Evolutionary conservation across 2,329 filamentous ascomycete genomes (phyloP).

Genomic region (Orbilia blumenaviensis): DNA sequence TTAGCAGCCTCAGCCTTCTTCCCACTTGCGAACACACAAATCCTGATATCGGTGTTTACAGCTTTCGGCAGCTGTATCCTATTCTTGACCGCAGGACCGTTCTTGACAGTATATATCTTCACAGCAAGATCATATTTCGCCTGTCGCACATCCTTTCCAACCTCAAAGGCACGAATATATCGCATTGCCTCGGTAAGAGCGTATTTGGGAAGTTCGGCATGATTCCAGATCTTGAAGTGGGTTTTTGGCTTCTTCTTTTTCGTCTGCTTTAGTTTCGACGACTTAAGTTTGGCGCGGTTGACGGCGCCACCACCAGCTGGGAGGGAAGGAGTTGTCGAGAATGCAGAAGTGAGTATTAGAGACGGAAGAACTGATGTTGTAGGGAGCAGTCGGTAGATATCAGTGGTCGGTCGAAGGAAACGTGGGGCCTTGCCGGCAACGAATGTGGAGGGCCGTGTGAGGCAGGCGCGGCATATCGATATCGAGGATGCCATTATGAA

Average conservation of each 20-base stretch:
- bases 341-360: slow-evolving; percentile 14
- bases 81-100: slow-evolving; percentile 85
- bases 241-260: slow-evolving; percentile 51
- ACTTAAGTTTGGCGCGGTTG: slow-evolving; percentile 29
- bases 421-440: slow-evolving; percentile 1
- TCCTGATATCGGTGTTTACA: slow-evolving; percentile 84
- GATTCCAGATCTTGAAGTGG: slow-evolving; percentile 56
- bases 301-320: slow-evolving; percentile 5
- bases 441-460: slow-evolving; percentile 25
- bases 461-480: slow-evolving; percentile 58
- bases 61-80: slow-evolving; percentile 87
- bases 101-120: slow-evolving; percentile 82
- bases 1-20: slow-evolving; percentile 77
- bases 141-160: slow-evolving; percentile 76
- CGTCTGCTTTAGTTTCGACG: slow-evolving; percentile 13
- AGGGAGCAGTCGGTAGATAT: slow-evolving; percentile 12
- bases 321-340: slow-evolving; percentile 27
- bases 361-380: slow-evolving; percentile 3
- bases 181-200: slow-evolving; percentile 92
- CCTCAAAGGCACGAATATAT: slow-evolving; percentile 93
- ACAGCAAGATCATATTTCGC: slow-evolving; percentile 90
- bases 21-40: slow-evolving; percentile 87
- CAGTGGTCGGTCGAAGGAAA: not conserved
- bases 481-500: slow-evolving; percentile 61
- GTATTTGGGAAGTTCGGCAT: slow-evolving; percentile 70